Evolutionary conservation across 371 early-diverging fungal species (phyloP).

Genomic region (Apophysomyces sp.): DNA sequence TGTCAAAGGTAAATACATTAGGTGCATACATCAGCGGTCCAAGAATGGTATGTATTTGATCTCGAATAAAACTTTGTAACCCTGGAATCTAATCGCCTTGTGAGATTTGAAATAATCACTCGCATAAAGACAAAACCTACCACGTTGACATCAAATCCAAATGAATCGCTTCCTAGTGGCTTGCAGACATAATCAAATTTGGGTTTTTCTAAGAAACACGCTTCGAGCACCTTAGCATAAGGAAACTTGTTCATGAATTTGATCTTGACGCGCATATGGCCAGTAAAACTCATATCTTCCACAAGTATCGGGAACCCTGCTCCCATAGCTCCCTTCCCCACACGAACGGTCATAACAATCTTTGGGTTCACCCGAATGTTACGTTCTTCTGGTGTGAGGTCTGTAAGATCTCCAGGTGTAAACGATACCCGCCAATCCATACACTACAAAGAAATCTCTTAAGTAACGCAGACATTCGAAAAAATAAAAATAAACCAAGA

Average conservation of each 20-base stretch:
- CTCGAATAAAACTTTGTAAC: constrained; percentile 75
- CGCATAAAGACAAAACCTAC: constrained; percentile 27
- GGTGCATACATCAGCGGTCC: constrained; percentile 87
- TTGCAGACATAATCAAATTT: constrained; percentile 90
- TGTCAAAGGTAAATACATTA: constrained; percentile 77
- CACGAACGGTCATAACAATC: constrained; percentile 87
- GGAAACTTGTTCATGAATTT: constrained; percentile 86
- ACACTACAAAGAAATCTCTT: constrained; percentile 32
- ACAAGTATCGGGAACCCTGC: constrained; percentile 92
- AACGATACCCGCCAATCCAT: constrained; percentile 96
- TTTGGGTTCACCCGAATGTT: constrained; percentile 81
- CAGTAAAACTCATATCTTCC: constrained; percentile 89
- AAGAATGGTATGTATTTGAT: constrained; percentile 73
- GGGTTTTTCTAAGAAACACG: constrained; percentile 89
- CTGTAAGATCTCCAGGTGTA: constrained; percentile 76
- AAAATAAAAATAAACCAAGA: neutral
- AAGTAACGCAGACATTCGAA: too few relatives aligned
- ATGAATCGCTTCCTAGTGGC: constrained; percentile 88
- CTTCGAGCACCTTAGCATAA: constrained; percentile 83
- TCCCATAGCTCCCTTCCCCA: constrained; percentile 88
- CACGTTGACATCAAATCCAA: constrained; percentile 81
- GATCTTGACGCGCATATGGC: constrained; percentile 77
- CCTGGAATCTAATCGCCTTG: constrained; percentile 66
- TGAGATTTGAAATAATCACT: neutral
- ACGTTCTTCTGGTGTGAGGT: constrained; percentile 62